Base-by-base conservation (phyloP, 495 filamentous ascomycete species). In the Articulospora tetracladia region DNA sequence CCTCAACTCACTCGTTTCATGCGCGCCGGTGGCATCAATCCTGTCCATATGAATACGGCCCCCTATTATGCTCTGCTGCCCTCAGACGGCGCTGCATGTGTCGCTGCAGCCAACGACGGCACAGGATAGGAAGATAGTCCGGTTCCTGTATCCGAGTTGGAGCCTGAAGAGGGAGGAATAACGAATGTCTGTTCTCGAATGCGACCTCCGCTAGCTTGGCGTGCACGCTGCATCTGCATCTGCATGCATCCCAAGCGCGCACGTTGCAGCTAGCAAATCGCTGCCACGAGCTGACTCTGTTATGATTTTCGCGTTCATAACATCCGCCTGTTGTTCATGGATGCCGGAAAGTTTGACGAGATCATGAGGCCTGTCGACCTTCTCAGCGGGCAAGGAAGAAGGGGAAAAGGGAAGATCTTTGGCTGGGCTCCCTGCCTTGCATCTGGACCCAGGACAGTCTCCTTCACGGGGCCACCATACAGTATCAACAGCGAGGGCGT, bases 321-420 rank as follows among this genome's bases (percentile, higher is more conserved):
- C 6, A n/a, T n/a, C n/a, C n/a, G 6, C 30, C 7, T 34, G 30
- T 15, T 34, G 30, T 15, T 34, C 30, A 15, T 7, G 30, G 30
- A 34, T 34, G 30, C 7, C 39, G 39, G 39, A 44, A 44, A 44
- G 39, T 44, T 44, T 17, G 15, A n/a, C 10, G 39, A 44, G 34
- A 56, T 56, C 53, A 26, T 44, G 39, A 7, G 39, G 39, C 30
- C 34, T 15, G 6, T 1, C 52, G 52, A 28, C 52, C 19, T 53
- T 17, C 24, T 25, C 50, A n/a, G n/a, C n/a, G n/a, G n/a, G 39
- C 39, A 44, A 19, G 39, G 39, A 44, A 44, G 39, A n/a, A n/a
- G 15, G 53, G 53, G 53, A 44, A 13, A 19, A 30, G 2, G 15
- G 53, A 41, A 56, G 53, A 56, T 56, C 53, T 56, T 15, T 56